Conservation (phyloP, 169 alveolate genomes). For the Theileria luwenshuni region DNA sequence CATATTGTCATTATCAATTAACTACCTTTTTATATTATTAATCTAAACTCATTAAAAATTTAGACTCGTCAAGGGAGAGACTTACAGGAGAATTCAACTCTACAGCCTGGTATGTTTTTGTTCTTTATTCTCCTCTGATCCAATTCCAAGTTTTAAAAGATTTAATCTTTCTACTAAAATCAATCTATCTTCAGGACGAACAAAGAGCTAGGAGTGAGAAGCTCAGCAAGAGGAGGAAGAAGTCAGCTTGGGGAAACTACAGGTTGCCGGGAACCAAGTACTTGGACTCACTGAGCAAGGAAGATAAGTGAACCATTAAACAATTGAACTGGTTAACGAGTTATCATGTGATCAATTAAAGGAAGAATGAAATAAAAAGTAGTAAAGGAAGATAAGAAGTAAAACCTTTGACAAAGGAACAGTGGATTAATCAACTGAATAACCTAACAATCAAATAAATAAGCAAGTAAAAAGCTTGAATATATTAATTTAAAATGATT, state of each 20-base stretch:
- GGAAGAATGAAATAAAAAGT: too few relatives aligned
- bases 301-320: background rate
- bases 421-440: too few relatives aligned
- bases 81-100: constrained; percentile 52
- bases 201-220: constrained; percentile 67
- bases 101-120: constrained; percentile 64
- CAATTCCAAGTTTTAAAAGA: too few relatives aligned
- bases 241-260: constrained; percentile 70
- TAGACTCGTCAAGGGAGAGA: constrained; percentile 67
- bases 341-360: too few relatives aligned
- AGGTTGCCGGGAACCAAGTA: constrained; percentile 61
- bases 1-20: background rate
- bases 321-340: too few relatives aligned
- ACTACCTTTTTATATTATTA: background rate
- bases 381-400: too few relatives aligned
- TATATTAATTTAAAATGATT: too few relatives aligned
- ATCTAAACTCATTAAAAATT: background rate
- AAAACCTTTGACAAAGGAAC: too few relatives aligned
- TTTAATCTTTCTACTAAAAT: background rate
- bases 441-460: too few relatives aligned
- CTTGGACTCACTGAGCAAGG: constrained; percentile 31
- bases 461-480: too few relatives aligned
- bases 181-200: constrained; percentile 73
- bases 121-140: too few relatives aligned
- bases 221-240: constrained; percentile 62